Percentiles rank a stretch among this genome's conserved stretches.
phyloP scores from a whole-genome alignment of 371 early-diverging fungal species.

The Neoconidiobolus thromboides region DNA sequence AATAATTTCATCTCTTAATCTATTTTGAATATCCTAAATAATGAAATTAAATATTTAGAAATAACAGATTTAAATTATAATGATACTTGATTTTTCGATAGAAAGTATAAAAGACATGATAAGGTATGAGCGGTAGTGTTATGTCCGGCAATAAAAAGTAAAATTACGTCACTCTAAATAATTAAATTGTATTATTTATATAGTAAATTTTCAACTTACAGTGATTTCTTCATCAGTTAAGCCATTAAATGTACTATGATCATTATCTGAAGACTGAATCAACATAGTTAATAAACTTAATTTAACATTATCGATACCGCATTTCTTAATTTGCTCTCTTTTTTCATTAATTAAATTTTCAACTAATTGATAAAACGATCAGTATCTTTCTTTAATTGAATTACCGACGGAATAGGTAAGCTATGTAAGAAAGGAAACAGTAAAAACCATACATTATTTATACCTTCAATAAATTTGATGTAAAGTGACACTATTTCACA shows the following conservation, averaged over 20 bases:
- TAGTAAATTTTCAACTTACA: background rate
- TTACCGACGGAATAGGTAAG: too few species aligned
- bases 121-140: slow-evolving; percentile 3
- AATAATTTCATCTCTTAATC: slow-evolving; percentile 4
- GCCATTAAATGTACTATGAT: background rate
- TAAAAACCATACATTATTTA: background rate
- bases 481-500: background rate
- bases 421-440: background rate
- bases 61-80: background rate
- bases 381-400: background rate
- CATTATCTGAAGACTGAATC: background rate
- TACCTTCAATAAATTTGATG: background rate
- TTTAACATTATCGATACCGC: too few species aligned
- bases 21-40: slow-evolving; percentile 4
- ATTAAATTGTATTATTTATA: too few species aligned
- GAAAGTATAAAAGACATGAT: background rate
- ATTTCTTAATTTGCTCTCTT: background rate
- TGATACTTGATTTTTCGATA: background rate
- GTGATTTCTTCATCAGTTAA: slow-evolving; percentile 10
- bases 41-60: slow-evolving; percentile 8
- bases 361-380: background rate
- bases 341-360: background rate
- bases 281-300: too few species aligned
- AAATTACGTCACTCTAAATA: slow-evolving; percentile 9
- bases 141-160: slow-evolving; percentile 6